These are phyloP conservation scores for Dictyostelium citrinum DNA, from an alignment of 78 protist species.

Conservation along the genomic window DNA sequence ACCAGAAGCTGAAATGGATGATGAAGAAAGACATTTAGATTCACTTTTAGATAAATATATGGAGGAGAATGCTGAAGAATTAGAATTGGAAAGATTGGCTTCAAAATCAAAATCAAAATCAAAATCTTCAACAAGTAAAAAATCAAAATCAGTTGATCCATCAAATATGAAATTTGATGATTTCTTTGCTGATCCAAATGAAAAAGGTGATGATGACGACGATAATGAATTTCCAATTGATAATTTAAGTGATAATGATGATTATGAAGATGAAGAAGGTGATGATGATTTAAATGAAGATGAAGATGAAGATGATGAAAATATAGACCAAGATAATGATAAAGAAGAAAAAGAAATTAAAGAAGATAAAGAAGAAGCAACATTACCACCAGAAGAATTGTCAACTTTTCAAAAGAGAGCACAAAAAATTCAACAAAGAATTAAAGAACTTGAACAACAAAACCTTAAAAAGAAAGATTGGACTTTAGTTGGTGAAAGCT, in stretches of 20 bases:
- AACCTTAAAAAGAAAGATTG: slow-evolving; percentile 63
- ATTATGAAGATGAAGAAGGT: slow-evolving; percentile 38
- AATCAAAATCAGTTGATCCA: slow-evolving; percentile 8
- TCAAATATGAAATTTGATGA: slow-evolving; percentile 49
- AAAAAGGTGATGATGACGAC: not conserved
- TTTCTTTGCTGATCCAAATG: slow-evolving; percentile 39
- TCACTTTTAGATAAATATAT: slow-evolving; percentile 31
- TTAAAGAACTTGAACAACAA: slow-evolving; percentile 25
- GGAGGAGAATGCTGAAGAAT: slow-evolving; percentile 11
- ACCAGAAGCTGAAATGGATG: slow-evolving; percentile 61
- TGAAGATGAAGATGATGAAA: not conserved
- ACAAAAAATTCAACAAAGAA: slow-evolving; percentile 43
- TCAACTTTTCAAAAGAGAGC: slow-evolving; percentile 60
- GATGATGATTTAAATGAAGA: not conserved
- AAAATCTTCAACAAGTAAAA: not conserved
- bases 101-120: not conserved
- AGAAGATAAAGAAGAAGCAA: slow-evolving; percentile 24
- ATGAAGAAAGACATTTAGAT: slow-evolving; percentile 12
- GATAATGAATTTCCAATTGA: slow-evolving; percentile 44
- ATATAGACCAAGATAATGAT: not conserved
- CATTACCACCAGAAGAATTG: slow-evolving; percentile 39
- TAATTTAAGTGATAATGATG: not conserved
- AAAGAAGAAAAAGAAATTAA: not conserved
- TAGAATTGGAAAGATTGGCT: not conserved
- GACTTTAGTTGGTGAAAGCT: slow-evolving; percentile 68